Evolutionary conservation across 23 red algal species (phyloP).

Genomic region (Gracilaria caudata): DNA sequence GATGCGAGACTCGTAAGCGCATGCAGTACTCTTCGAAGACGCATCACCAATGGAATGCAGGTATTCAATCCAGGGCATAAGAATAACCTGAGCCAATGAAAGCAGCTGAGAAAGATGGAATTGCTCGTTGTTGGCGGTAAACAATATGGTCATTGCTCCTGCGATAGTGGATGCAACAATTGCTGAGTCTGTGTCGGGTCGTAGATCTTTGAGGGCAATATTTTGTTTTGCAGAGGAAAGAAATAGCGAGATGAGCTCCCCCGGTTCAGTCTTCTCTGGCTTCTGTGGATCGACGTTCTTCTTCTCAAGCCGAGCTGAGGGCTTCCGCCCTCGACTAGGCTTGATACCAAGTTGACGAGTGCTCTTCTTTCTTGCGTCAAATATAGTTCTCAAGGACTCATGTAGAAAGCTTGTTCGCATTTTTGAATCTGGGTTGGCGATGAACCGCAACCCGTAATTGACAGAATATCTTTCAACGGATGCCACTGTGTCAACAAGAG

Average conservation of each 20-base stretch:
- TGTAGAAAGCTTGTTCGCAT: neutral
- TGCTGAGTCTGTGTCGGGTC: slow-evolving; percentile 31
- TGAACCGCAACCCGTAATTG: neutral
- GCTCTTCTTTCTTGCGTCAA: slow-evolving; percentile 9
- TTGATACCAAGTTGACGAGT: neutral
- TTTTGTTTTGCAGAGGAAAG: neutral
- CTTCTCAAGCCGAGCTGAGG: neutral
- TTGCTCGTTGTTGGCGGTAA: slow-evolving; percentile 10
- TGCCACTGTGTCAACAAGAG: slow-evolving; percentile 22
- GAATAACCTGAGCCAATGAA: neutral
- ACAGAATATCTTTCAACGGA: slow-evolving; percentile 28
- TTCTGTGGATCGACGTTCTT: slow-evolving; percentile 7
- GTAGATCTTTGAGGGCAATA: neutral
- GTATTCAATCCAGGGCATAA: slow-evolving; percentile 59
- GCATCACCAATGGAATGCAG: slow-evolving; percentile 9
- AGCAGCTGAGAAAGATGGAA: slow-evolving; percentile 7
- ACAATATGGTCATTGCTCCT: slow-evolving; percentile 28
- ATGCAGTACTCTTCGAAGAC: neutral
- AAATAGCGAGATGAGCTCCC: neutral
- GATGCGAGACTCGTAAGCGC: slow-evolving; percentile 7
- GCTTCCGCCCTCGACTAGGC: neutral
- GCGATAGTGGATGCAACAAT: slow-evolving; percentile 25
- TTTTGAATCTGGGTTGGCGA: neutral
- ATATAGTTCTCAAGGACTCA: neutral
- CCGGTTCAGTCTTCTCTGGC: neutral